Percentiles rank a stretch among this genome's conserved stretches.
phyloP scores from a whole-genome alignment of 2,329 filamentous ascomycete species.

The Colletotrichum tamarilloi region DNA sequence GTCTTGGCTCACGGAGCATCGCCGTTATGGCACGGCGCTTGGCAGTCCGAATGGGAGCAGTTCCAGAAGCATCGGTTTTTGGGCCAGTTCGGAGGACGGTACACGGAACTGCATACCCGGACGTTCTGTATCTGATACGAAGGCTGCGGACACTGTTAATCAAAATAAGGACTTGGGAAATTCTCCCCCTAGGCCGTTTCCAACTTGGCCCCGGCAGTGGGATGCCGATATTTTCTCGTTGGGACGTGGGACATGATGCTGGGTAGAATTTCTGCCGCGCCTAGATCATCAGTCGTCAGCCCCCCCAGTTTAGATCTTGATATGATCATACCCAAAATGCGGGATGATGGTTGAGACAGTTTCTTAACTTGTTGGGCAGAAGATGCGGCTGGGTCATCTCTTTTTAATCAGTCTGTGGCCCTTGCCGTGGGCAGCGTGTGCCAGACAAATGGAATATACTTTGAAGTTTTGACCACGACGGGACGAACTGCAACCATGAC shows the following conservation, averaged over 20 bases:
- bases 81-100: background rate
- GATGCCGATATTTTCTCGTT: background rate
- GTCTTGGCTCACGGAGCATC: background rate
- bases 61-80: background rate
- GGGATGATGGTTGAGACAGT: background rate
- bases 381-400: background rate
- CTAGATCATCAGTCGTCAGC: background rate
- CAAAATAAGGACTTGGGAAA: background rate
- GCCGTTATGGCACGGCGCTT: constrained; percentile 13
- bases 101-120: background rate
- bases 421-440: constrained; percentile 2
- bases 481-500: constrained; percentile 19
- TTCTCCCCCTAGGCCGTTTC: background rate
- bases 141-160: background rate
- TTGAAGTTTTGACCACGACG: background rate
- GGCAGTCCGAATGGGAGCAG: background rate
- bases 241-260: constrained; percentile 1
- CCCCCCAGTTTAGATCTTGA: background rate
- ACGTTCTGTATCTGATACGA: background rate
- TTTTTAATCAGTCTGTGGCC: background rate
- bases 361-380: background rate
- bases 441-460: constrained; percentile 5
- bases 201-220: background rate
- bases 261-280: background rate
- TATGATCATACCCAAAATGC: background rate